phyloP scores from a whole-genome alignment of 2,329 filamentous ascomycete species.

The Diplodia sapinea region DNA sequence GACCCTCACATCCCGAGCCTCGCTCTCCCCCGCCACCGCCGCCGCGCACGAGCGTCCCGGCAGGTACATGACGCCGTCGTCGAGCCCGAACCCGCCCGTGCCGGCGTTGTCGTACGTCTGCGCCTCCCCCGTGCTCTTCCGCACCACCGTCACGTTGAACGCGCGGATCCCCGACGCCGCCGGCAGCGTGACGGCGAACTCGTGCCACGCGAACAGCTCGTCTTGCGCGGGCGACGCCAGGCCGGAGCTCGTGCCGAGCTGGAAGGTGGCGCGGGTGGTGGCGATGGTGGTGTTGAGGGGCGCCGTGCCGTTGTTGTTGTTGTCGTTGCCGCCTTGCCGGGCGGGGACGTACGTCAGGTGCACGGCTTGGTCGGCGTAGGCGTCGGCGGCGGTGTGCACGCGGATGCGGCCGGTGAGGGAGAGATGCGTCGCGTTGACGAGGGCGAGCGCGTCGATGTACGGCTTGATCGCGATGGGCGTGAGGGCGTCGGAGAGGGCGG shows the following conservation, averaged over 20 bases:
- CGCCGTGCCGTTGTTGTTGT: too few species aligned
- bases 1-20: background rate
- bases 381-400: background rate
- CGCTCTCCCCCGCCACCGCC: background rate
- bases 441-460: background rate
- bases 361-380: slow-evolving; percentile 4
- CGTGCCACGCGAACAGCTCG: slow-evolving; percentile 23
- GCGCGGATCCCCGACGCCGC: background rate
- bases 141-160: slow-evolving; percentile 15
- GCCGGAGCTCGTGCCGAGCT: slow-evolving; percentile 10
- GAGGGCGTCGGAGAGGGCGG: slow-evolving; percentile 7
- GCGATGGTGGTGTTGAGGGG: slow-evolving; percentile 10
- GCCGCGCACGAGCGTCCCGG: background rate
- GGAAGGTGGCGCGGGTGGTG: background rate
- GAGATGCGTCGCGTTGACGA: slow-evolving; percentile 14
- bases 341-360: slow-evolving; percentile 10
- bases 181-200: slow-evolving; percentile 10
- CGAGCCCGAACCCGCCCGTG: slow-evolving; percentile 1
- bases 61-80: background rate
- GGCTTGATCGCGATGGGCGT: slow-evolving; percentile 5
- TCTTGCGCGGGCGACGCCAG: background rate
- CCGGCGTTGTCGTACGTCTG: slow-evolving; percentile 8
- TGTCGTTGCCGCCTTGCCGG: too few species aligned
- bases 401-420: slow-evolving; percentile 25
- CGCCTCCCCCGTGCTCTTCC: background rate